Evolutionary conservation across 2,329 filamentous ascomycete genomes (phyloP).

Genomic region (Apiospora koreana): DNA sequence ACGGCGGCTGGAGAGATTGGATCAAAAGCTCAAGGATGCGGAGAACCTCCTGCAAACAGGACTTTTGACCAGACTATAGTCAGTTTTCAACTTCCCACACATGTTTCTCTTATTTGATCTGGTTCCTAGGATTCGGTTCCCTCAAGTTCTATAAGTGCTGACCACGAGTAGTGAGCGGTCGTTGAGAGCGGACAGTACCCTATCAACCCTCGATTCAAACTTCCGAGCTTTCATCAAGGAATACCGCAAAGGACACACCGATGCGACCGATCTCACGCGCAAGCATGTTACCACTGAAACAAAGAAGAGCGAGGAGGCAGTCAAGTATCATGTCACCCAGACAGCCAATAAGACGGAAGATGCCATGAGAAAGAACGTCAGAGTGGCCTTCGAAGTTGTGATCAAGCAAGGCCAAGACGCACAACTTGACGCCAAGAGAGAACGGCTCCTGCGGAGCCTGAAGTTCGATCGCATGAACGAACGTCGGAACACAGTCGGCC

Average conservation of each 20-base stretch:
- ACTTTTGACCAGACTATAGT: not conserved
- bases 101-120: too few species aligned
- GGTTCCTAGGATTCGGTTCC: too few species aligned
- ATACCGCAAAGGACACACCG: not conserved
- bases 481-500: constrained; percentile 14
- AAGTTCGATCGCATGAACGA: constrained; percentile 19
- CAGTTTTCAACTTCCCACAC: not conserved
- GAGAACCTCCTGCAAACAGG: constrained; percentile 1
- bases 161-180: not conserved
- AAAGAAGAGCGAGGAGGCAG: not conserved
- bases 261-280: not conserved
- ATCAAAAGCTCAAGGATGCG: constrained; percentile 19
- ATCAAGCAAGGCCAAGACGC: not conserved
- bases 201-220: not conserved
- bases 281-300: not conserved
- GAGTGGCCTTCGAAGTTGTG: not conserved
- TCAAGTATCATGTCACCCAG: not conserved
- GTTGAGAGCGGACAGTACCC: not conserved
- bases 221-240: not conserved
- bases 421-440: not conserved
- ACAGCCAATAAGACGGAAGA: not conserved
- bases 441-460: constrained; percentile 17
- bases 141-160: not conserved
- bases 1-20: constrained; percentile 19
- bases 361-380: not conserved